Evolutionary conservation across 306 rosid species (phyloP), one percentile per base, ranked within the genome.

Genomic region (Betula pendula): DNA sequence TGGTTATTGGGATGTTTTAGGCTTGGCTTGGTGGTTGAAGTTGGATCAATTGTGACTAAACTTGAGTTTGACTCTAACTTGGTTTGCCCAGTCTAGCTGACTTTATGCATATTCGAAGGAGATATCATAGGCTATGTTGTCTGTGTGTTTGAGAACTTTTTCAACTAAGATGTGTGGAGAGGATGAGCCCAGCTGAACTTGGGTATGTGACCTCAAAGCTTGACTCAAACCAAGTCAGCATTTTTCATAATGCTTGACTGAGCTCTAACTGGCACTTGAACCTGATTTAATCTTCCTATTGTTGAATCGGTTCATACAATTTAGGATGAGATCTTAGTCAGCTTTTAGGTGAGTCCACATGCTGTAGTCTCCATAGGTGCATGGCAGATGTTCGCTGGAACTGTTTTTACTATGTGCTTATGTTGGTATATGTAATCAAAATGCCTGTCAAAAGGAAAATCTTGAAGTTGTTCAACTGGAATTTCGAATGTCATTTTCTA

Each of bases 161-260:
- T 22, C 31, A 10, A 55, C 35, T 10, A 3, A 24, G 15, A 56
- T 56, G 17, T 56, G 8, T n/a, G 63, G 29, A 24, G 63, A 56
- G 24, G 31, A 24, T 56, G 5, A 56, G 33, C 31, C 24, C 10
- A 22, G 31, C 33, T 22, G 63, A 56, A 56, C 29, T 24, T 4
- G 15, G 22, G 63, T 9, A 33, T 9, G 33, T 25, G 13, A 3
- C 9, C 29, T 56, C n/a, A 16, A 33, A 29, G 35, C 35, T 62
- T 31, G 20, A 62, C 43, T 6, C 43, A 3, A 62, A 62, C 22
- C 10, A 16, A 62, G 68, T 31, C 31, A 14, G 2, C 31, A 4
- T 62, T 62, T 33, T 66, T 40, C 25, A 66, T 14, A 24, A 38
- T 66, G 70, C 10, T 60, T 60, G 48, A 44, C 70, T 66, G 70